Percentiles rank a stretch among this genome's conserved stretches.
Conservation (phyloP, 495 filamentous ascomycete genomes). For the Copromyces sp. region DNA sequence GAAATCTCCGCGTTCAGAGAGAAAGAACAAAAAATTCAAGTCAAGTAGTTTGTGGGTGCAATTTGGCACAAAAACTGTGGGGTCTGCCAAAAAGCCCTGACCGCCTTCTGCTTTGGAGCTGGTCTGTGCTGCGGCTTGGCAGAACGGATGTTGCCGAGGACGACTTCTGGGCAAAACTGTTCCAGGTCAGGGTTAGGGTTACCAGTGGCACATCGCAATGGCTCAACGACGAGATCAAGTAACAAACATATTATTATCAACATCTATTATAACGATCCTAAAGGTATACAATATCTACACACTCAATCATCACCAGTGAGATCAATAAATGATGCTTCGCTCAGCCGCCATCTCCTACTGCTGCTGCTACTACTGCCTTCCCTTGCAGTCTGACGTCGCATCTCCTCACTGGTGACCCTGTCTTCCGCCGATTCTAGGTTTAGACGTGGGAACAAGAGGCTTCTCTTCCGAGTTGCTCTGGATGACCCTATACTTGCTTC, state of each 20-base stretch:
- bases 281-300: background rate
- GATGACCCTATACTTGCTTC: background rate
- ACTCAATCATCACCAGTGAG: slow-evolving; percentile 28
- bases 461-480: background rate
- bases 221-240: background rate
- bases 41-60: background rate
- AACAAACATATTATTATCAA: background rate
- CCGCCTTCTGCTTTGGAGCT: background rate
- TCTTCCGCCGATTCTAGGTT: slow-evolving; percentile 17
- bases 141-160: background rate
- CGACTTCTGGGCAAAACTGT: background rate
- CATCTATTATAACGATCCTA: background rate
- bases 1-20: background rate
- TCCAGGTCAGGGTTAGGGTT: background rate
- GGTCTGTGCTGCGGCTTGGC: background rate
- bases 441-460: background rate
- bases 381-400: background rate
- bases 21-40: background rate
- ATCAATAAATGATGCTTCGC: slow-evolving; percentile 31
- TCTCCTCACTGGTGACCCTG: background rate
- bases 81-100: background rate
- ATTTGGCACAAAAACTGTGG: background rate
- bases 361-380: background rate
- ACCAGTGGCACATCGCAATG: background rate
- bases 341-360: slow-evolving; percentile 20